These are phyloP conservation scores for Terana coerulea DNA, from an alignment of 768 basidiomycete genomes.

Conservation along the genomic window DNA sequence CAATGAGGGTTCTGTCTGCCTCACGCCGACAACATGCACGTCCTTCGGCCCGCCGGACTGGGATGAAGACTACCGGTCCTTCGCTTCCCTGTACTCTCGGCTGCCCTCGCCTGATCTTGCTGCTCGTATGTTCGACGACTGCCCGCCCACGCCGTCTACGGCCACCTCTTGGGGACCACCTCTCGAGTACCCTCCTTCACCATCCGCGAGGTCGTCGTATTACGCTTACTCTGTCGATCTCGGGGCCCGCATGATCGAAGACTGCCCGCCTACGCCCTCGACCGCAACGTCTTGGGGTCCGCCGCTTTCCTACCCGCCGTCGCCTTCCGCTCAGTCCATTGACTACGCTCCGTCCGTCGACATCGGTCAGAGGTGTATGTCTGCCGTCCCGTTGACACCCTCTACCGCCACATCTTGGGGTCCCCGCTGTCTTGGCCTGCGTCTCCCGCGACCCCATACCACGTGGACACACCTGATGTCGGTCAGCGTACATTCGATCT, in stretches of 20 bases:
- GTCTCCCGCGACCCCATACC: conserved; percentile 32
- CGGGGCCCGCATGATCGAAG: conserved; percentile 32
- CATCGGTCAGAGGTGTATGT: conserved; percentile 33
- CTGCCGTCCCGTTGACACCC: conserved; percentile 39
- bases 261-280: conserved; percentile 40
- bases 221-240: too few relatives aligned
- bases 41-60: conserved; percentile 55
- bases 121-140: conserved; percentile 32
- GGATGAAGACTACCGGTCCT: conserved; percentile 33
- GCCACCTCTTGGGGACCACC: conserved; percentile 53
- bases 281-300: conserved; percentile 52
- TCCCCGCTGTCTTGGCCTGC: conserved; percentile 40
- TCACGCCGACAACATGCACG: conserved; percentile 51
- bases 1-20: conserved; percentile 50
- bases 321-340: conserved; percentile 21
- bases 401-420: conserved; percentile 49
- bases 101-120: conserved; percentile 50
- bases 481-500: conserved; percentile 42
- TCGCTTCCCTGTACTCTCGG: conserved; percentile 29
- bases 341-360: conserved; percentile 25
- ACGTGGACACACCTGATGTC: conserved; percentile 38
- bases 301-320: conserved; percentile 38
- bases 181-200: conserved; percentile 37
- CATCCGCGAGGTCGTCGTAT: conserved; percentile 14
- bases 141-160: conserved; percentile 41